Base-by-base conservation (phyloP, 345 rosid species). In the Brassica juncea region DNA sequence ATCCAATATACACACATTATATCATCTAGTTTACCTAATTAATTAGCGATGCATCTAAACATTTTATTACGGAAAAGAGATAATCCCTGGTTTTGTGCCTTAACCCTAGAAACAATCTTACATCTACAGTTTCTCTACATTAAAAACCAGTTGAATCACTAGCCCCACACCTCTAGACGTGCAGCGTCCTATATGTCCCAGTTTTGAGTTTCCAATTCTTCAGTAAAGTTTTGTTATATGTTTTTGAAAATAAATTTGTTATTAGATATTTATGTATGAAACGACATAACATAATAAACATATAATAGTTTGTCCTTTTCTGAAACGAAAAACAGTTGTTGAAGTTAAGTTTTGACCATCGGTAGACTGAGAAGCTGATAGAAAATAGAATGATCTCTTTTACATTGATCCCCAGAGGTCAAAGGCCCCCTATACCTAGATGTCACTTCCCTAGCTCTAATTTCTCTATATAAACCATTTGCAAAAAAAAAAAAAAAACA, bases 351-450 rank as follows among this genome's bases (percentile, higher is more conserved):
- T 28, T 49, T 70, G 68, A 80, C 83, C 79, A 75, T 61, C 60
- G 72, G 76, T 74, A 69, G 31, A 5, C 42, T 42, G 49, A 42
- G 79, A 73, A 63, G 79, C 16, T 59, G 16, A 30, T 77, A 21
- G 35, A 19, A 68, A 30, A 68, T 42, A 60, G 6, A 69, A 68
- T 27, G 47, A 28, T 67, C 30, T 14, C 0, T 21, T 42, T 69
- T 47, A 69, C 54, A 69, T 47, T 69, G 83, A 80, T 70, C 72
- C 67, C 76, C 79, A 75, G 54, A 65, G 76, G 72, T 70, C 54
- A 75, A 75, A 69, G 60, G 64, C 76, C 60, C 68, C 37, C 83
- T 23, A 77, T 70, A 75, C 72, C 72, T 47, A 21, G 83, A 70
- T 80, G 72, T 80, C 80, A 75, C 79, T 9, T 32, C 32, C 37